phyloP scores from a whole-genome alignment of 192 early-diverging fungal genomes.

The Coemansia sp. region DNA sequence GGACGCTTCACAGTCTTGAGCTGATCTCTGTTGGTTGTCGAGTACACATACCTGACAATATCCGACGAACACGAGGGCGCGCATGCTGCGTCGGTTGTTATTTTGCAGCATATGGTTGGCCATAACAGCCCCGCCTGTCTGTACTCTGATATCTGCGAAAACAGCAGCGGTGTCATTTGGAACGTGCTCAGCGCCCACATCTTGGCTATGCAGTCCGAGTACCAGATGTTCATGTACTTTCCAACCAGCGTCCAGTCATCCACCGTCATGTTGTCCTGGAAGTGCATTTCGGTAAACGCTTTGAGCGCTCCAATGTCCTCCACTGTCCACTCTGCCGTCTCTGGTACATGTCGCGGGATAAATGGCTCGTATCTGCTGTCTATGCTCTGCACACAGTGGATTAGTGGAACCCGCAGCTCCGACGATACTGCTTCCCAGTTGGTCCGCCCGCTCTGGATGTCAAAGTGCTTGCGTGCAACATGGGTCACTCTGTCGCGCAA shows the following conservation, averaged over 20 bases:
- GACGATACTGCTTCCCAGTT: conserved; percentile 39
- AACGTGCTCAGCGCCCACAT: conserved; percentile 44
- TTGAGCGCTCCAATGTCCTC: conserved; percentile 38
- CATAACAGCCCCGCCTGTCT: conserved; percentile 34
- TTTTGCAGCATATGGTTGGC: conserved; percentile 37
- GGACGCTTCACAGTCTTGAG: conserved; percentile 22
- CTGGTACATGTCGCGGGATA: conserved; percentile 12
- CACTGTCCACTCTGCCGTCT: conserved; percentile 22
- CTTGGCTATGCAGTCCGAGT: conserved; percentile 44
- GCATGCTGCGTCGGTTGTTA: not conserved
- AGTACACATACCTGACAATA: conserved; percentile 34
- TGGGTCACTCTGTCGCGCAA: conserved; percentile 13
- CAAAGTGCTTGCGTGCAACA: conserved; percentile 14
- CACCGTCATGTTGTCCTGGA: conserved; percentile 25
- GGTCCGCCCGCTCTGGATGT: conserved; percentile 11
- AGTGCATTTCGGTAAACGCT: conserved; percentile 35
- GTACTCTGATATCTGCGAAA: conserved; percentile 34
- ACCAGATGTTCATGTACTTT: conserved; percentile 46
- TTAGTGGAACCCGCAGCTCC: conserved; percentile 28
- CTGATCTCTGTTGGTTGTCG: conserved; percentile 21
- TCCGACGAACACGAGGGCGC: conserved; percentile 19
- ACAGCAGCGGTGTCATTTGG: conserved; percentile 37
- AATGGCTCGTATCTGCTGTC: conserved; percentile 16
- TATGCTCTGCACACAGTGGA: conserved; percentile 25
- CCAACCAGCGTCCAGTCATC: conserved; percentile 48